Base-by-base conservation (phyloP, 2,329 filamentous ascomycete genomes). In the Penicillium oxalicum region DNA sequence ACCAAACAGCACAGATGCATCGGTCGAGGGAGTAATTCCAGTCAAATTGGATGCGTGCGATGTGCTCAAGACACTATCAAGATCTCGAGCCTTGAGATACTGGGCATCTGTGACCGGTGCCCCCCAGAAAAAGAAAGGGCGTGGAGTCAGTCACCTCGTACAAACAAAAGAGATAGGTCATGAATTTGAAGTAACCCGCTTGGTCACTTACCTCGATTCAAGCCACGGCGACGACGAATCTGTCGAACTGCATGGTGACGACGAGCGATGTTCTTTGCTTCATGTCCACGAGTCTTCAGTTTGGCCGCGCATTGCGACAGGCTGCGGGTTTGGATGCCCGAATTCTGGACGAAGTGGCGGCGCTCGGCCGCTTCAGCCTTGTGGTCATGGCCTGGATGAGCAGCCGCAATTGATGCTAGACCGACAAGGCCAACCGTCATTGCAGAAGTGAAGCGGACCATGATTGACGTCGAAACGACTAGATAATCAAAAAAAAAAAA, bases 341-440 rank as follows among this genome's bases (percentile, higher is more conserved):
- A 58, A 34, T 63, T 65, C 51, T 62, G 60, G 45, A 77, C 62
- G 54, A 74, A 79, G 0, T 70, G 64, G 27, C 73, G 74, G 33
- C 77, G 76, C 62, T 78, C 74, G 9, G 69, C 69, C 29, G 74
- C 70, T 61, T 80, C 78, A 8, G 75, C 65, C 38, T 64, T 64
- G 35, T 75, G 51, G 44, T 78, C 70, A 51, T 78, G 75, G 51
- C 76, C 76, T 1, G 76, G 76, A 50, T 80, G 74, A 18, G 74
- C 74, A 18, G 57, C 59, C 13, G 53, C 62, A 39, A 64, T 24
- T 49, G 52, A 55, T 27, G 59, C 51, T 13, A 68, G 54, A 40
- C 59, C 56, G 29, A 58, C 44, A 32, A 64, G 49, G 39, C 60
- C 58, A 26, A 59, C 44, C 6, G 59, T 43, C 13, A 65, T 33